These are phyloP conservation scores for Arthroderma sp. DNA, from an alignment of 2,329 filamentous ascomycete species.

Conservation along the genomic window DNA sequence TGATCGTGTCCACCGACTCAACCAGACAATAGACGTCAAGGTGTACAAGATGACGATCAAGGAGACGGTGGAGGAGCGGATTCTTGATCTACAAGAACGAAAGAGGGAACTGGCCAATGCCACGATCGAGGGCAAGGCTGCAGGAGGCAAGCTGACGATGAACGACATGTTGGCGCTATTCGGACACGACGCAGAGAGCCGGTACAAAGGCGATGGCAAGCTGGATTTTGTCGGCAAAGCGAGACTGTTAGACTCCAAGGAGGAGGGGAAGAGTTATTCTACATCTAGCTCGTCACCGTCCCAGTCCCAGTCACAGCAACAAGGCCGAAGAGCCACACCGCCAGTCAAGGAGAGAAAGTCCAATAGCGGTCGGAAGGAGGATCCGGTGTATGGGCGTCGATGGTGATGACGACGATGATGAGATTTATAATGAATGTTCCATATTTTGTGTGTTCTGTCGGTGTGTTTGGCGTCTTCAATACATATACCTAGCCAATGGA, in stretches of 20 bases:
- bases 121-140: conserved; percentile 69
- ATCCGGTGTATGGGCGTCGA: conserved; percentile 18
- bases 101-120: conserved; percentile 86
- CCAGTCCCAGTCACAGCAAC: conserved; percentile 1
- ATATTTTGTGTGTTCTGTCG: neutral
- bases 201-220: conserved; percentile 26
- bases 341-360: conserved; percentile 9
- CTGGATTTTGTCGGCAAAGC: conserved; percentile 16
- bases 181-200: conserved; percentile 50
- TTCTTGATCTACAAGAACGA: conserved; percentile 85
- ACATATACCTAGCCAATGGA: neutral
- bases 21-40: conserved; percentile 85
- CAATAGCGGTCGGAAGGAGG: conserved; percentile 11
- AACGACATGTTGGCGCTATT: conserved; percentile 90
- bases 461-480: neutral
- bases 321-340: conserved; percentile 9
- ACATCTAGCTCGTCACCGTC: conserved; percentile 8
- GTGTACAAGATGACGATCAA: conserved; percentile 89
- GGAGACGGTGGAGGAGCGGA: conserved; percentile 81
- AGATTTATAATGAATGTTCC: neutral
- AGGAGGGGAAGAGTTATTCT: conserved; percentile 14
- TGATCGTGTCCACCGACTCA: conserved; percentile 94
- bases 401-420: conserved; percentile 11
- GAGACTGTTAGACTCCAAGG: conserved; percentile 17
- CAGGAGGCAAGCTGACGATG: conserved; percentile 73